phyloP scores from a whole-genome alignment of 164 flowering plant species.

The Nelumbo lutea region DNA sequence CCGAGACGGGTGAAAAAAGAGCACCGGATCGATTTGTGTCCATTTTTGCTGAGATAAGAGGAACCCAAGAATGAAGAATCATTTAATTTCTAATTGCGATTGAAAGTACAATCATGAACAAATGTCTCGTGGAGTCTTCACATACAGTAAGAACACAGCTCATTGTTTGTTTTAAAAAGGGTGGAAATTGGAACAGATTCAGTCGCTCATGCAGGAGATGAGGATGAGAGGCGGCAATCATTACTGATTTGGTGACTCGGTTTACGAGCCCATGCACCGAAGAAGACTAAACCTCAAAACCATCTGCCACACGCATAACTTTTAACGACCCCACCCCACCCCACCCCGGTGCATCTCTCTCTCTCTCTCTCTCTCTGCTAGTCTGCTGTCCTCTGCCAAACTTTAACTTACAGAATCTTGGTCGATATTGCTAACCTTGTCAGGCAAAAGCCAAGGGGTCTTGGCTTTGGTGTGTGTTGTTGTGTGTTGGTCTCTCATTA shows the following conservation, averaged over 20 bases:
- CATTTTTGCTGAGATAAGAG: no score
- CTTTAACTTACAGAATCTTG: slow-evolving; percentile 9
- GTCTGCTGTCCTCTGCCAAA: neutral
- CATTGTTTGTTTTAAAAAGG: no score
- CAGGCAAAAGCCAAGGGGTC: slow-evolving; percentile 2
- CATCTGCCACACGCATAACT: slow-evolving; percentile 16
- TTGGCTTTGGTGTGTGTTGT: slow-evolving; percentile 1
- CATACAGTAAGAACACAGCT: no score
- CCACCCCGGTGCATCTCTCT: neutral
- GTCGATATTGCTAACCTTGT: slow-evolving; percentile 12
- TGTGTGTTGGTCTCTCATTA: neutral
- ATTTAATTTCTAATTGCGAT: no score
- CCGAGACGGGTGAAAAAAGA: no score
- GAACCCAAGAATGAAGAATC: no score
- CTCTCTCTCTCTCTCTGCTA: no score
- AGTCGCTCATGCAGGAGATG: no score
- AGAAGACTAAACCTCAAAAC: slow-evolving; percentile 15
- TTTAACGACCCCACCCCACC: slow-evolving; percentile 2
- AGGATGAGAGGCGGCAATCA: slow-evolving; percentile 9
- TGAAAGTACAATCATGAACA: no score
- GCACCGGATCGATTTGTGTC: no score
- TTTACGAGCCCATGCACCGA: slow-evolving; percentile 16
- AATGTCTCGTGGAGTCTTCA: no score
- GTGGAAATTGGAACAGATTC: no score
- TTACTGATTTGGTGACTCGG: slow-evolving; percentile 9